Base-by-base conservation (phyloP, 2,329 filamentous ascomycete genomes). In the Phialocephala sp. region DNA sequence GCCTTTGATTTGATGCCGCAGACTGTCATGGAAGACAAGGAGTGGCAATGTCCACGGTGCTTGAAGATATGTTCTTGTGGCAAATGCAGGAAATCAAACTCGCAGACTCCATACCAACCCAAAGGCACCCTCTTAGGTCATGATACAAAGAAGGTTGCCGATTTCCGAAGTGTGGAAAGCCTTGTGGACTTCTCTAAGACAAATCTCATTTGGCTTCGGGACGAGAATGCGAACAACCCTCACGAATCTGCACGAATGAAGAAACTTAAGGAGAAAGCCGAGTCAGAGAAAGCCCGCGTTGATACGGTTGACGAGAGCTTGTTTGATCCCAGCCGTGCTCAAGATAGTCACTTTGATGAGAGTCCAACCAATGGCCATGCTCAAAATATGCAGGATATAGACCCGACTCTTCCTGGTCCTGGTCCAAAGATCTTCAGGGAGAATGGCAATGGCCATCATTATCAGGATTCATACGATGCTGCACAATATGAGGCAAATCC, bases 1-100 rank as follows among this genome's bases (percentile, higher is more conserved):
- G 94, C 92, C 0, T 97, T 97, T 74, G 94, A 98, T 76, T 87
- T 93, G 76, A 91, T 93, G 85, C 95, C 95, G 0, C 88, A 94
- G 72, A 83, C 87, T 22, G 87, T 94, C 0, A 90, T 97, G 85
- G 89, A 96, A 75, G 85, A 92, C 69, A 86, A 89, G 69, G 83
- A 89, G 57, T 99, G 95, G 94, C 86, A 90, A 73, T 99, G 95
- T 70, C 95, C 95, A 0, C 92, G 90, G 74, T 99, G 95, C 76
- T 82, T 86, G 24, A 88, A 89, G 20, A 92, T 94, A 43, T 99
- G 95, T 82, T 96, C 94, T 69, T 97, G 94, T 73, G 91, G 89
- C 14, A 82, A 83, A 54, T 99, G 95, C 77, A 87, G 88, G 45
- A 50, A 50, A 2, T 15, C 50, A 4, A 82, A 82, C n/a, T 83